These are phyloP conservation scores for Pseudogymnoascus sp. DNA, from an alignment of 2,329 filamentous ascomycete genomes.

Conservation along the genomic window DNA sequence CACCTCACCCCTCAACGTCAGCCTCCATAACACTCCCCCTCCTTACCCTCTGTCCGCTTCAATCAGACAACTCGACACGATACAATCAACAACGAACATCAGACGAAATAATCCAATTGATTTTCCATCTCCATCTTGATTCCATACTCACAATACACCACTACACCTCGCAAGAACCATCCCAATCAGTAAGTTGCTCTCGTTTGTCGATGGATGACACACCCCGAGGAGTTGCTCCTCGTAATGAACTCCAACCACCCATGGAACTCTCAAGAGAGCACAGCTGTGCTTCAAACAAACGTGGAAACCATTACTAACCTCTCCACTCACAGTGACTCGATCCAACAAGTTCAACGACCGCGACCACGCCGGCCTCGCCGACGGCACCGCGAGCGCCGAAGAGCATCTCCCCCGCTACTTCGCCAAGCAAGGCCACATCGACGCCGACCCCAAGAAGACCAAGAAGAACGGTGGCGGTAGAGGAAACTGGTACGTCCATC, in stretches of 20 bases:
- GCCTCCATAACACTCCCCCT: neutral
- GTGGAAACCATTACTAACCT: neutral
- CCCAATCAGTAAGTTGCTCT: neutral
- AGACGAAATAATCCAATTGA: neutral
- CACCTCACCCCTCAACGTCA: constrained; percentile 5
- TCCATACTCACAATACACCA: neutral
- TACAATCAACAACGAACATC: neutral
- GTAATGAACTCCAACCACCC: neutral
- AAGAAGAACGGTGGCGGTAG: constrained; percentile 95
- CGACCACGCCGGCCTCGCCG: constrained; percentile 72
- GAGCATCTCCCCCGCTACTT: constrained; percentile 87
- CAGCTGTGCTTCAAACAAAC: neutral
- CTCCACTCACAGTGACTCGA: constrained; percentile 73
- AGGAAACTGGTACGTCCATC: constrained; percentile 74
- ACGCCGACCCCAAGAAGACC: constrained; percentile 80
- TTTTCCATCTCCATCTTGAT: constrained; percentile 1
- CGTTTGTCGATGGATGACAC: neutral
- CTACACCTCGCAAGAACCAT: neutral
- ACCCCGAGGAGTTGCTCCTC: neutral
- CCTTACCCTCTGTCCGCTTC: neutral
- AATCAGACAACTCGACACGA: neutral
- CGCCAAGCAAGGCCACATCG: constrained; percentile 74
- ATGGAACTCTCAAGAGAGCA: neutral
- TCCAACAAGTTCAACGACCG: constrained; percentile 94
- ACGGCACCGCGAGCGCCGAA: constrained; percentile 60